phyloP scores from a whole-genome alignment of 2,329 filamentous ascomycete genomes.

The Akanthomyces lecanii region DNA sequence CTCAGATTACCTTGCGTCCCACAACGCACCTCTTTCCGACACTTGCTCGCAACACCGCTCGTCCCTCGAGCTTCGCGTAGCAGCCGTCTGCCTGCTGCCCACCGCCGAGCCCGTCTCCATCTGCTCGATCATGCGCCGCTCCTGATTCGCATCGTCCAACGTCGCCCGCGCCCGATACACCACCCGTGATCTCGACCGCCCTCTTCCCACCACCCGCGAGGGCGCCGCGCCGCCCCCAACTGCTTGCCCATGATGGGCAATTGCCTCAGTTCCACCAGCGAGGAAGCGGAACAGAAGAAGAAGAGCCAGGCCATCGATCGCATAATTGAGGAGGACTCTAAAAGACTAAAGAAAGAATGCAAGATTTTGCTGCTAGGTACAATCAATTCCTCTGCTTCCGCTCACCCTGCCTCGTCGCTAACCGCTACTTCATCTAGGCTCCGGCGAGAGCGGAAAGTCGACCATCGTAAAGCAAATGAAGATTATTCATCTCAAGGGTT shows the following conservation, averaged over 20 bases:
- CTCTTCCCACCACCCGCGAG: background rate
- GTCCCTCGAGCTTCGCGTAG: background rate
- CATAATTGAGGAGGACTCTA: conserved; percentile 89
- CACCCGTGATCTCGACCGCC: background rate
- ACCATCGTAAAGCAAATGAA: conserved; percentile 99
- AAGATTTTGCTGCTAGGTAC: conserved; percentile 93
- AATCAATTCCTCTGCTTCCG: conserved; percentile 25
- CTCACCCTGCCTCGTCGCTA: background rate
- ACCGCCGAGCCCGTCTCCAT: background rate
- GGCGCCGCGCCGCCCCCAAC: conserved; percentile 11
- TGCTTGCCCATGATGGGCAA: conserved; percentile 66
- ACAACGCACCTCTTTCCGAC: conserved; percentile 9
- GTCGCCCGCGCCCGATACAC: background rate
- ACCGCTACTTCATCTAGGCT: conserved; percentile 55
- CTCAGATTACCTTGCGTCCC: conserved; percentile 7
- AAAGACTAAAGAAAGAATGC: conserved; percentile 91
- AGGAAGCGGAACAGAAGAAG: conserved; percentile 91
- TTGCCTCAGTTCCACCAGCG: conserved; percentile 85
- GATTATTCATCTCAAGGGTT: conserved; percentile 98
- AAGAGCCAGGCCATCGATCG: conserved; percentile 94
- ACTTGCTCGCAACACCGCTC: background rate
- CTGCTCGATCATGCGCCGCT: conserved; percentile 8
- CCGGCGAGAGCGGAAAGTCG: conserved; percentile 97
- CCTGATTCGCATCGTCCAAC: conserved; percentile 1
- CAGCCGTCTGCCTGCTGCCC: background rate